Base-by-base conservation (phyloP, 208 protist genomes). In the Acanthamoeba lenticulata region DNA sequence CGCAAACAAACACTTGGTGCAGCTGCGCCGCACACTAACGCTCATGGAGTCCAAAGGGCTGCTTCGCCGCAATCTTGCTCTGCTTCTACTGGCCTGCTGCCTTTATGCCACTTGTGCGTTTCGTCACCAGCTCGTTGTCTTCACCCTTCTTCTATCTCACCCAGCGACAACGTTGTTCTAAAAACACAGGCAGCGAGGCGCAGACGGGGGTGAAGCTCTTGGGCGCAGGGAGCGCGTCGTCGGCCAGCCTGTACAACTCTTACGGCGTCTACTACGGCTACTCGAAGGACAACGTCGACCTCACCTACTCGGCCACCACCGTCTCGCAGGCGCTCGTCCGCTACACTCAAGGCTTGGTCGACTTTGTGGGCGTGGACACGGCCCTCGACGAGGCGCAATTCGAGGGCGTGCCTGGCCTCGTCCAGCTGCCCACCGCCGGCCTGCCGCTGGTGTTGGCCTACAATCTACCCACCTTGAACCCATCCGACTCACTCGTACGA, bases 241-340 rank as follows among this genome's bases (percentile, higher is more conserved):
- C 38, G 67, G 32, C 67, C 13, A 6, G 3, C 38, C 67, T 79
- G 19, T 79, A 45, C 38, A 79, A 45, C 67, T 45, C 67, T 0
- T 79, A 79, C 67, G 67, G 7, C 4, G n/a, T 36, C 9, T 45
- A 79, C 67, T 79, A 79, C 36, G 67, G 67, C 17, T 79, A 79
- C 67, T 79, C 67, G 19, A 79, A 79, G 36, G 67, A 79, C 67
- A 79, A 79, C 38, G 67, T 79, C 17, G 67, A 29, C 19, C 67
- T 79, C 36, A 32, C 67, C 67, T 79, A 79, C 67, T 44, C 32
- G 9, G 67, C 29, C 11, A 7, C 67, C 1, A 0, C 60, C 1
- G 29, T 32, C 57, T 5, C 29, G 34, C 36, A 77, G 19, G 29
- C 67, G 0, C 21, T 77, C 34, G 13, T 77, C 1, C 2, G 19